These are phyloP conservation scores for Ceratocystis lukuohia DNA, from an alignment of 2,329 filamentous ascomycete genomes.

Conservation along the genomic window DNA sequence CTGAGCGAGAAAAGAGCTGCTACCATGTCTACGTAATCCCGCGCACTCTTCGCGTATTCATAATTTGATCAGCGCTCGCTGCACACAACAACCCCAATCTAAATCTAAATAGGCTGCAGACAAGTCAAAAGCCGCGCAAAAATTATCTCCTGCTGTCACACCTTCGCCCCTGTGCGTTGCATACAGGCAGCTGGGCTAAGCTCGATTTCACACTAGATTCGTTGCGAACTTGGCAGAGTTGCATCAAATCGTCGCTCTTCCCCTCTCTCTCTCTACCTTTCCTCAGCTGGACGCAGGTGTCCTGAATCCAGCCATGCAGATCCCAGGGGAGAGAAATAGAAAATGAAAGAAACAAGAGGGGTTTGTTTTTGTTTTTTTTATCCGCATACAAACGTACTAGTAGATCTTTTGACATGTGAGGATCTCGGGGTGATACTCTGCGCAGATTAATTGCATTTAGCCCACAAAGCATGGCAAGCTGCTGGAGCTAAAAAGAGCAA, in stretches of 20 bases:
- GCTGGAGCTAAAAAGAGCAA: background rate
- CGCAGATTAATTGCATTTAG: background rate
- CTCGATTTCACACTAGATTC: background rate
- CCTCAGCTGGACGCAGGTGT: constrained; percentile 3
- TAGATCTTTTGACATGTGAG: constrained; percentile 4
- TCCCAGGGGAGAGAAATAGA: background rate
- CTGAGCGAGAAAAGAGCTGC: too few relatives aligned
- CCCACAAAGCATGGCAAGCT: background rate
- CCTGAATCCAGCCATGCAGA: background rate
- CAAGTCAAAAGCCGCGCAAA: background rate
- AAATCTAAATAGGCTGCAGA: background rate
- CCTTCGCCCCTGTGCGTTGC: constrained; percentile 1
- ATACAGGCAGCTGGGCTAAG: background rate
- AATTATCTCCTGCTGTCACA: background rate
- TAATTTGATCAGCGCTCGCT: constrained; percentile 1
- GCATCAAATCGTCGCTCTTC: background rate
- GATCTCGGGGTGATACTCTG: background rate
- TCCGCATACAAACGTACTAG: background rate
- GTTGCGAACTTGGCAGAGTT: background rate
- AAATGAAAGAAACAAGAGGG: background rate
- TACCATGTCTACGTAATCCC: background rate
- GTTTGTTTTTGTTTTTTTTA: background rate
- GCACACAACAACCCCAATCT: background rate
- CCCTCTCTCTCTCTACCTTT: background rate
- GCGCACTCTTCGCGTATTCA: background rate